Evolutionary conservation across 2,329 filamentous ascomycete species (phyloP).

Genomic region (Fusarium equiseti): DNA sequence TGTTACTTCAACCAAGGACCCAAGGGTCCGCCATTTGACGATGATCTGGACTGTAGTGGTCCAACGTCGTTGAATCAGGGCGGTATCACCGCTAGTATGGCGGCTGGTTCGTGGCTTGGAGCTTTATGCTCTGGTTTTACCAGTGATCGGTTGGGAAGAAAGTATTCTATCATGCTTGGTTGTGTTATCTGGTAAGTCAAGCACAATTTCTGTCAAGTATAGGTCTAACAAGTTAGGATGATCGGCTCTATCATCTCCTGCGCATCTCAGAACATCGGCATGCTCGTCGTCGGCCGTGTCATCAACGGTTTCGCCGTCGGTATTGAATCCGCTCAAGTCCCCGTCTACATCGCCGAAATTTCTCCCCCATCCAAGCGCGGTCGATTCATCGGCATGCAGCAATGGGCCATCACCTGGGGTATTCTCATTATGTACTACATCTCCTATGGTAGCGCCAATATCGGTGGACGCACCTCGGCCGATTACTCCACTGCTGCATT

Average conservation of each 20-base stretch:
- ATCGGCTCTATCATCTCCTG: constrained; percentile 61
- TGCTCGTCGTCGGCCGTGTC: constrained; percentile 62
- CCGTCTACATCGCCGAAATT: constrained; percentile 78
- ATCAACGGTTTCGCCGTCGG: constrained; percentile 75
- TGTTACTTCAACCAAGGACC: constrained; percentile 56
- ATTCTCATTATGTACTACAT: constrained; percentile 76
- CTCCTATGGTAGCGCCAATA: constrained; percentile 73
- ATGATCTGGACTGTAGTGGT: constrained; percentile 49
- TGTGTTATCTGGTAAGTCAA: constrained; percentile 62
- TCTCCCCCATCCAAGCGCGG: constrained; percentile 64
- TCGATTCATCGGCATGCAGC: constrained; percentile 66
- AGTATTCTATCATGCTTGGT: constrained; percentile 64
- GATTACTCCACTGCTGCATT: constrained; percentile 68
- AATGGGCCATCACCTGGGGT: constrained; percentile 79
- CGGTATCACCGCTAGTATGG: constrained; percentile 65
- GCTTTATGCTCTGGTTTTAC: constrained; percentile 62
- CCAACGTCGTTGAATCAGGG: constrained; percentile 60
- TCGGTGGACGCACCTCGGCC: constrained; percentile 57
- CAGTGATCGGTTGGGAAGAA: constrained; percentile 63
- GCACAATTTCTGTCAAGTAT: accelerated
- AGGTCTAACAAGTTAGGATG: constrained; percentile 52
- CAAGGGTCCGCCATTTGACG: constrained; percentile 48
- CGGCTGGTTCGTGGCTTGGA: constrained; percentile 64
- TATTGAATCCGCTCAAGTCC: constrained; percentile 74
- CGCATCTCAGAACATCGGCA: constrained; percentile 57